Conservation (phyloP, 2,329 filamentous ascomycete genomes). For the Aquanectria penicillioides region DNA sequence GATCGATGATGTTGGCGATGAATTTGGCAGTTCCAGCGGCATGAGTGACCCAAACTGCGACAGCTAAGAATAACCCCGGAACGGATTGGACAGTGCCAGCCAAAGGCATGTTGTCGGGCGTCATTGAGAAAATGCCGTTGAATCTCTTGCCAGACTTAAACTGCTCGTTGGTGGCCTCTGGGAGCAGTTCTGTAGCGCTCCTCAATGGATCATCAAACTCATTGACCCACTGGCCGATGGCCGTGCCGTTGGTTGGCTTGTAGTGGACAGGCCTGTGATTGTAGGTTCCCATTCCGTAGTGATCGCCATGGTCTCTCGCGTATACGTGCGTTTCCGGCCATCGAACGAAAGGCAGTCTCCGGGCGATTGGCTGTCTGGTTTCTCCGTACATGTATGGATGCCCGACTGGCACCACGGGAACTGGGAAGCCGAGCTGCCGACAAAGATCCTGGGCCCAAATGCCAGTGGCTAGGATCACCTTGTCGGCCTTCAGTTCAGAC, state of each 20-base stretch:
- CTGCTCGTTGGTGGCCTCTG: conserved; percentile 8
- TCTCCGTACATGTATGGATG: conserved; percentile 35
- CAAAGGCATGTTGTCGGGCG: conserved; percentile 39
- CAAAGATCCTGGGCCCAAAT: conserved; percentile 37
- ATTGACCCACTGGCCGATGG: conserved; percentile 29
- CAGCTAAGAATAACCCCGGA: conserved; percentile 23
- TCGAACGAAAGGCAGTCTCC: conserved; percentile 26
- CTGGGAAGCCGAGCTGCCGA: conserved; percentile 23
- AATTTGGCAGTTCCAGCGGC: conserved; percentile 33
- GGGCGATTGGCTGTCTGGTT: neutral
- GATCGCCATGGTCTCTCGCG: conserved; percentile 33
- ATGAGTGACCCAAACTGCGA: conserved; percentile 38
- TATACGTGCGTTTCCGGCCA: conserved; percentile 39
- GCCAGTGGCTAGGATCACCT: conserved; percentile 36
- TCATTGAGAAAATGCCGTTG: conserved; percentile 41
- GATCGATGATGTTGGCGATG: conserved; percentile 24
- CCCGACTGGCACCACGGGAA: conserved; percentile 35
- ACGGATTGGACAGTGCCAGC: conserved; percentile 23
- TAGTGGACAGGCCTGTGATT: conserved; percentile 29
- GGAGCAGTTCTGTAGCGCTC: conserved; percentile 21
- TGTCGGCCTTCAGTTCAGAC: conserved; percentile 21
- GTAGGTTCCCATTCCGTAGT: conserved; percentile 35
- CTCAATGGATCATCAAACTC: conserved; percentile 30
- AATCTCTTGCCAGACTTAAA: conserved; percentile 25
- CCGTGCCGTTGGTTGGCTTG: conserved; percentile 15